Evolutionary conservation across 1,284 basidiomycete genomes (phyloP).

Genomic region (Rhodofomes roseus): DNA sequence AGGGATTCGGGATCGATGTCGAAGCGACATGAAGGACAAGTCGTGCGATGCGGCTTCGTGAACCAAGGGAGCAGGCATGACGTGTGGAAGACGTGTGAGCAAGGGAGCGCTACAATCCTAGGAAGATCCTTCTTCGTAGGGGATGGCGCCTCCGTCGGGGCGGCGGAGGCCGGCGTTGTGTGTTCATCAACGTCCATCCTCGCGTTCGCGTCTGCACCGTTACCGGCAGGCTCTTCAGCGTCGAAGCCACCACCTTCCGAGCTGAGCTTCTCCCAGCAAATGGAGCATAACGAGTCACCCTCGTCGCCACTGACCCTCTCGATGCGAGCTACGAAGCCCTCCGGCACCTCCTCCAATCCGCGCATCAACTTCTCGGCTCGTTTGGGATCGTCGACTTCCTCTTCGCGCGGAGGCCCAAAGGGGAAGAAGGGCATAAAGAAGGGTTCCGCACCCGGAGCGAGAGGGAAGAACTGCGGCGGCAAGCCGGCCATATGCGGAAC

Average conservation of each 20-base stretch:
- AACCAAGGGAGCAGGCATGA: constrained; percentile 78
- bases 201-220: constrained; percentile 11
- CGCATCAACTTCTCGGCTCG: constrained; percentile 57
- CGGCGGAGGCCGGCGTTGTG: constrained; percentile 3
- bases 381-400: constrained; percentile 59
- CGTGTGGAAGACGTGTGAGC: constrained; percentile 75
- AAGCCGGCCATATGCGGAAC: constrained; percentile 3
- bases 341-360: constrained; percentile 61
- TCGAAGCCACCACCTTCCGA: constrained; percentile 40
- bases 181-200: constrained; percentile 13
- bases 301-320: constrained; percentile 50
- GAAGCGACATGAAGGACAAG: constrained; percentile 77
- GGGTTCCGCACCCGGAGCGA: constrained; percentile 1
- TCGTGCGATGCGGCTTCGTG: constrained; percentile 68
- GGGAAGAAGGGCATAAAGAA: constrained; percentile 16
- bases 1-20: constrained; percentile 75
- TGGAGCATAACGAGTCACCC: constrained; percentile 55
- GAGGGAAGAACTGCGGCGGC: constrained; percentile 5
- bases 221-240: constrained; percentile 22
- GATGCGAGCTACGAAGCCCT: constrained; percentile 62
- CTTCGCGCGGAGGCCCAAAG: constrained; percentile 27
- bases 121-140: constrained; percentile 16
- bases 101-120: constrained; percentile 64
- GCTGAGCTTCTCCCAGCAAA: constrained; percentile 69
- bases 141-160: not conserved